Base-by-base conservation (phyloP, 1,284 basidiomycete species). In the Cerrena zonata region DNA sequence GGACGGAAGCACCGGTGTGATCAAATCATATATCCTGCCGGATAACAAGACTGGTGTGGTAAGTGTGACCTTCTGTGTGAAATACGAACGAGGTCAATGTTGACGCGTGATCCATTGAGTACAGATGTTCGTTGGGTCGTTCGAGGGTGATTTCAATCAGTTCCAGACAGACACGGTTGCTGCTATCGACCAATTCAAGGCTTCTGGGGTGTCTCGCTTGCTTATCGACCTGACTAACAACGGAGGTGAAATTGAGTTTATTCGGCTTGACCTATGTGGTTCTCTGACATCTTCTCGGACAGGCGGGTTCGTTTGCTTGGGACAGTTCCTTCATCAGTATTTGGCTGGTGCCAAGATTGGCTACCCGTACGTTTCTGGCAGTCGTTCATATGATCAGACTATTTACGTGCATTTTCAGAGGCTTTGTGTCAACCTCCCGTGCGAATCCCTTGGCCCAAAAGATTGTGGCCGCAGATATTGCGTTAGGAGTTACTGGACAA, bases 91-190 rank as follows among this genome's bases (percentile, higher is more conserved):
- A n/a, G n/a, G n/a, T n/a, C n/a, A n/a, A n/a, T n/a, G n/a, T n/a
- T n/a, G n/a, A n/a, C n/a, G n/a, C n/a, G n/a, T n/a, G n/a, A n/a
- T n/a, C n/a, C n/a, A n/a, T n/a, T 34, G 30, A 7, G 30, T 7
- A 34, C 52, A 79, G 79, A 80, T 82, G 77, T 82, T 79, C 57
- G 72, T 82, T 4, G 79, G 82, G 12, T 80, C 80, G 0, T 85
- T 85, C 57, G 70, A 64, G n/a, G 62, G 58, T n/a, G 65, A 71
- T 41, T 81, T 77, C 59, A 56, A 67, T 46, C 66, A 68, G 37
- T 84, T 84, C 72, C 79, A 81, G 61, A 61, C 63, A 0, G 80
- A 84, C 57, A 71, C 73, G 0, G 71, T 71, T 3, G 65, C 72
- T 13, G 73, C 77, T 1, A 64, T 83, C 52, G 61, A 64, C 3